Evolutionary conservation across 2,329 filamentous ascomycete genomes (phyloP), one percentile per base, ranked within the genome.

Genomic region (Ampelomyces quisqualis): DNA sequence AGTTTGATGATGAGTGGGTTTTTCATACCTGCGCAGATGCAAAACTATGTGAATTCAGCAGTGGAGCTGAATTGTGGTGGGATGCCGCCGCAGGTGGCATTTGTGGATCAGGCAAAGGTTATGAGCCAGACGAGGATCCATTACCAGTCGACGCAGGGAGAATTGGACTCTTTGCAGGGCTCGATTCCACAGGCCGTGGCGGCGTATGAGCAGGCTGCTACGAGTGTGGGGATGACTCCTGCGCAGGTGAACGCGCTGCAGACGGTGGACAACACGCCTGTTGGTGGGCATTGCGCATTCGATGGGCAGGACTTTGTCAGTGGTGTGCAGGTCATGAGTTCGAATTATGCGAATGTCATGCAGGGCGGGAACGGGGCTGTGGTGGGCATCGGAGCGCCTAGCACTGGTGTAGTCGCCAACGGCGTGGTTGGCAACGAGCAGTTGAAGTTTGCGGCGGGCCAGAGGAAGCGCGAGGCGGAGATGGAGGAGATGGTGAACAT

Each of bases 281-380:
- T 69, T 15, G 78, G 77, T 24, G 78, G 78, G 0, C 79, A 82
- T 60, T 82, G 79, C 65, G 77, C 71, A 37, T 82, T 82, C 43
- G 79, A 82, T 55, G 75, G 67, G 9, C 48, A 74, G 52, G 74
- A 64, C 7, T 82, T 81, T 48, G 73, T 74, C 7, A 72, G 68
- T n/a, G 78, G 79, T 8, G 74, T 81, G 21, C 78, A 81, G 66
- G 67, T 78, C n/a, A 74, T 81, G 67, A 66, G 75, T 7, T 67
- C 75, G 20, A 77, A 72, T 48, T 82, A 74, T 58, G 69, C 70
- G 3, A 73, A 72, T 38, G 69, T 81, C 11, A 73, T 81, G 64
- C 75, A 76, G 50, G 75, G 76, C 22, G 77, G 76, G 0, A 68
- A 73, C 38, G 78, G 78, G 2, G 49, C 68, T 29, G 73, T 81